Evolutionary conservation across 495 filamentous ascomycete species (phyloP).

Genomic region (Parathielavia hyrcaniae): DNA sequence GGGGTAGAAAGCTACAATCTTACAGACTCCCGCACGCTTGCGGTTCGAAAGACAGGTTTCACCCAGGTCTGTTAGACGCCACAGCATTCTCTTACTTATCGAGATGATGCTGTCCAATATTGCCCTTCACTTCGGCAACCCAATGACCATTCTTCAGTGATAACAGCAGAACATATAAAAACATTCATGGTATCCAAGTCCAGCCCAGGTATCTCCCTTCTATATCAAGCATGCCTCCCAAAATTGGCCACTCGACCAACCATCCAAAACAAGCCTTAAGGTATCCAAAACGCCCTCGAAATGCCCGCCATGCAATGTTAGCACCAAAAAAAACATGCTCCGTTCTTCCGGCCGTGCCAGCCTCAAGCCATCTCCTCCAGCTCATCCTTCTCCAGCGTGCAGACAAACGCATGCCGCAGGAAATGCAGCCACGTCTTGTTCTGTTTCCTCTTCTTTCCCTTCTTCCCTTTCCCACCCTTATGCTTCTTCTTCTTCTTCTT

Average conservation of each 20-base stretch:
- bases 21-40: neutral
- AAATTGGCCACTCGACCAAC: no score
- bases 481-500: constrained; percentile 33
- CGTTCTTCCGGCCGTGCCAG: neutral
- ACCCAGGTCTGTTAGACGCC: neutral
- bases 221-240: no score
- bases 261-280: no score
- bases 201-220: no score
- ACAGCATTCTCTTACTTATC: no score
- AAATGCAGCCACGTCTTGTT: constrained; percentile 70
- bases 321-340: constrained; percentile 1
- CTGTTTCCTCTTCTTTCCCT: constrained; percentile 44
- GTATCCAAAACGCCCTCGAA: neutral
- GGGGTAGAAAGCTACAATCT: neutral
- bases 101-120: no score
- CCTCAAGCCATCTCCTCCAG: constrained; percentile 37
- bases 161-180: no score
- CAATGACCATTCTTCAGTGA: no score
- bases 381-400: constrained; percentile 57
- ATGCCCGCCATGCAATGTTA: neutral
- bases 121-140: no score
- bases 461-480: constrained; percentile 36
- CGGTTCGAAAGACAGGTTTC: neutral
- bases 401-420: constrained; percentile 71
- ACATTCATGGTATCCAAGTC: no score